Base-by-base conservation (phyloP, 2,329 filamentous ascomycete genomes). In the Fusarium humuli region DNA sequence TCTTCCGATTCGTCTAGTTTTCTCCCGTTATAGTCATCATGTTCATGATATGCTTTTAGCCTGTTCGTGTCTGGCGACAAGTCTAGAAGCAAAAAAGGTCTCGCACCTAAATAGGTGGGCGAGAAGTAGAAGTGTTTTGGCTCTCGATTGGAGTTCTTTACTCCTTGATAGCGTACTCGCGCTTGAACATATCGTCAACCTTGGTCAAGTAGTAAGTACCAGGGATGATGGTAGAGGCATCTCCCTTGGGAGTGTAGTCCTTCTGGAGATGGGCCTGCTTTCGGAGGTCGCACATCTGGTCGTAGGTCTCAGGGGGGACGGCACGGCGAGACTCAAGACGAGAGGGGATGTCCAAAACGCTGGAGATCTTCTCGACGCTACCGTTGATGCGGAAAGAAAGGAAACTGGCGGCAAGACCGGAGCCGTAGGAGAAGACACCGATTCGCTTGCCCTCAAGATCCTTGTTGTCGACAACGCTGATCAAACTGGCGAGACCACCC, bases 141-240 rank as follows among this genome's bases (percentile, higher is more conserved):
- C 62, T 52, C 14, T 40, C 32, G 29, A 13, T 20, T 46, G 22
- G 14, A 47, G 44, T 27, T 52, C 8, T 73, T 78, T 88, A 94
- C 80, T 87, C 90, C 87, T 94, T 92, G 83, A 94, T 79, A 60
- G 86, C 83, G 82, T 96, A 96, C 79, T 88, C 87, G 76, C 93
- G 89, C 84, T 92, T 90, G 90, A 93, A 96, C 92, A 94, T 94
- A 75, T 93, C 92, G 77, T 96, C 92, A 49, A 96, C 87, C 79
- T 91, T 90, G 77, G 88, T 89, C 63, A 96, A 86, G 83, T 94
- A 96, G 85, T 95, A 96, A 23, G 90, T 89, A 63, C 89, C 91
- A 64, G 87, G 82, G 65, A 79, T 78, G 61, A 96, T 87, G 73
- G 88, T 92, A 47, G 92, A 91, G 29, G 85, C 77, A 56, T 89